Conservation (phyloP, 192 early-diverging fungal genomes). For the Coemansia sp. region DNA sequence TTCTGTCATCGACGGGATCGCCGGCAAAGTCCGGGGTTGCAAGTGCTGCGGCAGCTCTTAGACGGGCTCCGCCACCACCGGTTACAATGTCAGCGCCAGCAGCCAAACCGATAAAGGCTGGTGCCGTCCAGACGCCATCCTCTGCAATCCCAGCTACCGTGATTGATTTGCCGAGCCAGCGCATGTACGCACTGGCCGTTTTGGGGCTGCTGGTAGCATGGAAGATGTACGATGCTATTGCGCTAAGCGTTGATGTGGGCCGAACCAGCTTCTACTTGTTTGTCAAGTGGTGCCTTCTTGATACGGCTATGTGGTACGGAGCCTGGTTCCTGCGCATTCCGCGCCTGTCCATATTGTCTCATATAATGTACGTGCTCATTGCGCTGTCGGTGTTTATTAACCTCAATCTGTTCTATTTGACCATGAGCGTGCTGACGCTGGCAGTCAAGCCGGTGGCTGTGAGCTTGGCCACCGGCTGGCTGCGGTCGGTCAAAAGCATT, state of each 20-base stretch:
- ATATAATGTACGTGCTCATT: slow-evolving; percentile 16
- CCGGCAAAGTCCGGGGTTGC: slow-evolving; percentile 4
- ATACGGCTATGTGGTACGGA: slow-evolving; percentile 26
- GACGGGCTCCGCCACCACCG: slow-evolving; percentile 10
- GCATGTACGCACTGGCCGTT: slow-evolving; percentile 32
- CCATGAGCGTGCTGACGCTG: slow-evolving; percentile 37
- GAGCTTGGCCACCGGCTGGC: slow-evolving; percentile 35
- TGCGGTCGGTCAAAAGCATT: slow-evolving; percentile 36
- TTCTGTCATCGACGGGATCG: slow-evolving; percentile 8
- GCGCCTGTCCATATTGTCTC: slow-evolving; percentile 11
- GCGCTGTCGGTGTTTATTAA: slow-evolving; percentile 26
- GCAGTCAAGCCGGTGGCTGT: slow-evolving; percentile 42
- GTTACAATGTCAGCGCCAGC: background rate
- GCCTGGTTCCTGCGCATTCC: slow-evolving; percentile 42
- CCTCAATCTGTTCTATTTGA: slow-evolving; percentile 42
- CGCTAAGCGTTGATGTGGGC: slow-evolving; percentile 12
- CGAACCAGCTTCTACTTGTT: slow-evolving; percentile 35
- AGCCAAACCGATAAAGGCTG: slow-evolving; percentile 3
- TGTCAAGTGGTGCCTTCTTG: slow-evolving; percentile 44
- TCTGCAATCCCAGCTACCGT: slow-evolving; percentile 43
- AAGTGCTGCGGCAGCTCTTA: slow-evolving; percentile 1
- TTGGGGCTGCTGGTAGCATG: slow-evolving; percentile 28
- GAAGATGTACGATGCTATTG: slow-evolving; percentile 42
- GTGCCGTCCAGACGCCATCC: background rate
- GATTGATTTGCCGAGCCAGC: slow-evolving; percentile 46